These are phyloP conservation scores for Anthoceros angustus DNA, from an alignment of 225 moss, liverwort and hornwort species.

Conservation along the genomic window DNA sequence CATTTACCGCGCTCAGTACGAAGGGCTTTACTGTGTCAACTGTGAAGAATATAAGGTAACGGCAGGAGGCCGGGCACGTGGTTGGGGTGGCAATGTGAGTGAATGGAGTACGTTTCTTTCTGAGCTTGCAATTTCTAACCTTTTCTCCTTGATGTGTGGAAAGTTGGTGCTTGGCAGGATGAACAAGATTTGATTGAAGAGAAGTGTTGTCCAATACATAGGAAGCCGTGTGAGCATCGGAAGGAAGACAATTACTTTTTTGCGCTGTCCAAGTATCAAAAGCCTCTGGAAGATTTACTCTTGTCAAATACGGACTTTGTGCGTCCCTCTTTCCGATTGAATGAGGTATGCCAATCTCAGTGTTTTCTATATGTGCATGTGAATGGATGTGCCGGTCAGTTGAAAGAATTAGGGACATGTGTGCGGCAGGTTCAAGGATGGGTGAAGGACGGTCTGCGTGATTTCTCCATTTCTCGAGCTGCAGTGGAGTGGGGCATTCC, in stretches of 20 bases:
- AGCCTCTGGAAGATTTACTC: slow-evolving; percentile 54
- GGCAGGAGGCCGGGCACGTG: slow-evolving; percentile 5
- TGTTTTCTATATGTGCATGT: neutral
- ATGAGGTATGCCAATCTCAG: slow-evolving; percentile 39
- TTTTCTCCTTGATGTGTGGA: slow-evolving; percentile 49
- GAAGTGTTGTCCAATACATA: slow-evolving; percentile 61
- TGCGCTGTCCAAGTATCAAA: slow-evolving; percentile 78
- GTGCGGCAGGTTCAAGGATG: slow-evolving; percentile 60
- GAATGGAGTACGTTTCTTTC: slow-evolving; percentile 6
- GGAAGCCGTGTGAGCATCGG: slow-evolving; percentile 51
- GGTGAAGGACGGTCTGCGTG: slow-evolving; percentile 82
- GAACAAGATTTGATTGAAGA: slow-evolving; percentile 73
- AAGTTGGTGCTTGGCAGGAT: slow-evolving; percentile 64
- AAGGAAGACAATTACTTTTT: slow-evolving; percentile 93
- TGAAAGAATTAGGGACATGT: neutral
- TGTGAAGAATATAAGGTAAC: slow-evolving; percentile 98
- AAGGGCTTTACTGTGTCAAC: slow-evolving; percentile 74
- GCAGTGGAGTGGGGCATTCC: slow-evolving; percentile 97
- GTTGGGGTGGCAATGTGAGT: neutral
- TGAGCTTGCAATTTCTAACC: slow-evolving; percentile 9
- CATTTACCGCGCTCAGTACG: slow-evolving; percentile 71
- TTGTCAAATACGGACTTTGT: slow-evolving; percentile 57
- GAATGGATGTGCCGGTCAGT: neutral
- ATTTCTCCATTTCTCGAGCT: slow-evolving; percentile 89
- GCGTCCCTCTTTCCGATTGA: slow-evolving; percentile 70